phyloP scores from a whole-genome alignment of 129 eudicot genomes.

The Lactuca saligna region DNA sequence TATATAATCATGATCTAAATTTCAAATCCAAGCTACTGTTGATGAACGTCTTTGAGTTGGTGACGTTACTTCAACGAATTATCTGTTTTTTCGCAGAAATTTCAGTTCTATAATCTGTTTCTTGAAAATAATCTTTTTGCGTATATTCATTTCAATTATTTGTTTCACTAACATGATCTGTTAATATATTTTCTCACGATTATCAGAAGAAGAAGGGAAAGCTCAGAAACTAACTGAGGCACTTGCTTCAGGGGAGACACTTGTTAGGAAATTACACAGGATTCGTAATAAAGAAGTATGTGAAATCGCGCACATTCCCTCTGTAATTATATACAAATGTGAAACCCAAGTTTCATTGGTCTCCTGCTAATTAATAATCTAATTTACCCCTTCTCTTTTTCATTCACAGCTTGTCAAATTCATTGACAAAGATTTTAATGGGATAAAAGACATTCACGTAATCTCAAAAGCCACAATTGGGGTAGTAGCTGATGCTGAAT shows the following conservation, averaged over 20 bases:
- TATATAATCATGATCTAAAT: too few species aligned
- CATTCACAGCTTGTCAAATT: not conserved
- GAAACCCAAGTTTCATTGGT: too few species aligned
- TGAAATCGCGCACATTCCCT: not conserved
- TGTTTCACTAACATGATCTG: not conserved
- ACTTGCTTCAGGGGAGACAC: not conserved
- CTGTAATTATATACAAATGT: not conserved
- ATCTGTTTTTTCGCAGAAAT: too few species aligned
- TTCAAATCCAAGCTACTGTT: too few species aligned
- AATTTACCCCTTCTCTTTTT: too few species aligned
- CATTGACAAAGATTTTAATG: not conserved
- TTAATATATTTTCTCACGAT: not conserved
- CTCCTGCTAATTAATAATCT: not conserved
- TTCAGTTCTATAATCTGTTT: not conserved
- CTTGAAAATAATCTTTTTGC: not conserved
- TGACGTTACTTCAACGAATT: too few species aligned
- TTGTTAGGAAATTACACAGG: not conserved
- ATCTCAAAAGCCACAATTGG: not conserved
- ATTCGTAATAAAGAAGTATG: not conserved
- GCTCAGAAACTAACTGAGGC: not conserved
- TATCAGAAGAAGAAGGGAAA: not conserved
- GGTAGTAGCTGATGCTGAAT: not conserved
- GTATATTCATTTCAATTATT: not conserved
- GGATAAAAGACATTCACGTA: not conserved
- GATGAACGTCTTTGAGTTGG: too few species aligned